These are phyloP conservation scores for Suhomyces faveliae DNA, from an alignment of 805 yeast genomes.

Conservation along the genomic window DNA sequence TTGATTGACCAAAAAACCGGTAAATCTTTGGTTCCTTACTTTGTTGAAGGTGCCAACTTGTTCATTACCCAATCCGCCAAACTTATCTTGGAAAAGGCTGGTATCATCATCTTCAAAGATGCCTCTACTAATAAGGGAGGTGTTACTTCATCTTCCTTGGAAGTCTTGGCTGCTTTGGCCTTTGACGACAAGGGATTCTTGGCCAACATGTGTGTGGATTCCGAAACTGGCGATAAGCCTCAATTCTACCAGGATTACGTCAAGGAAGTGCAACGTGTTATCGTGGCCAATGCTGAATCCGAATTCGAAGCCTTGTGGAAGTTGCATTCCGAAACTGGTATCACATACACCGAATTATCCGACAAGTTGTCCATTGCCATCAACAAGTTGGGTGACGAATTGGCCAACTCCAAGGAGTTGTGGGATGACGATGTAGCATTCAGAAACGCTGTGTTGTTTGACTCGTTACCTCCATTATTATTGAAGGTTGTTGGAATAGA, in stretches of 20 bases:
- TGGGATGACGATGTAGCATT: conserved; percentile 79
- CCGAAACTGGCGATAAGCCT: conserved; percentile 54
- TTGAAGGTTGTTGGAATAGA: conserved; percentile 67
- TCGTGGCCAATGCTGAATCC: conserved; percentile 72
- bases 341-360: conserved; percentile 67
- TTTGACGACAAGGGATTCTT: conserved; percentile 83
- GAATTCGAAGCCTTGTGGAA: conserved; percentile 90
- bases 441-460: conserved; percentile 71
- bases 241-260: conserved; percentile 82
- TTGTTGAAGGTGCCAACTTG: conserved; percentile 97
- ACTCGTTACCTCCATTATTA: conserved; percentile 76
- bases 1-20: conserved; percentile 77
- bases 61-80: conserved; percentile 95
- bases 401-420: conserved; percentile 74
- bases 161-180: conserved; percentile 90
- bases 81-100: conserved; percentile 79
- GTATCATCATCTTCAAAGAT: conserved; percentile 86
- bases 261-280: conserved; percentile 71
- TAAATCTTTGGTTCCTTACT: conserved; percentile 73
- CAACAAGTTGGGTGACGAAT: conserved; percentile 81
- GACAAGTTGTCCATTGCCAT: conserved; percentile 81
- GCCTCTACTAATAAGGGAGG: conserved; percentile 98
- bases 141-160: conserved; percentile 94
- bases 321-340: conserved; percentile 62
- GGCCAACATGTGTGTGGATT: conserved; percentile 71